Evolutionary conservation across 768 basidiomycete species (phyloP).

Genomic region (Dendrothele bispora): DNA sequence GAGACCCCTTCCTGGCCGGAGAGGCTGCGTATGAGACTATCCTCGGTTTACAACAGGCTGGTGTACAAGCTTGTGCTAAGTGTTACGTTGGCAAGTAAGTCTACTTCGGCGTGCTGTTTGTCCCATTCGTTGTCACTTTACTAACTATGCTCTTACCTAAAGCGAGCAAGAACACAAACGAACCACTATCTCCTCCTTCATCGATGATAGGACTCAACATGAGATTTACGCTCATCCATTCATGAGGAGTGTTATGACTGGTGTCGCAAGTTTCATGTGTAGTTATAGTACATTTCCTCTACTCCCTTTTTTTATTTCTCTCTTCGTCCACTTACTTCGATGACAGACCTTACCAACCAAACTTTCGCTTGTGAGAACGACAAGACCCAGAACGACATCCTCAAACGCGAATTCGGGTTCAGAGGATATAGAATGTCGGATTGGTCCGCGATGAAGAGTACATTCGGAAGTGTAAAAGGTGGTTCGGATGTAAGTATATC

Average conservation of each 20-base stretch:
- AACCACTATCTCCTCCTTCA: slow-evolving; percentile 37
- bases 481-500: slow-evolving; percentile 57
- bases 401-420: slow-evolving; percentile 69
- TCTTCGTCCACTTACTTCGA: slow-evolving; percentile 10
- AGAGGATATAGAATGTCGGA: slow-evolving; percentile 57
- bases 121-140: neutral
- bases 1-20: slow-evolving; percentile 54
- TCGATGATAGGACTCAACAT: slow-evolving; percentile 49
- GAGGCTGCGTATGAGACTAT: slow-evolving; percentile 57
- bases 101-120: neutral
- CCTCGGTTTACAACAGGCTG: slow-evolving; percentile 49
- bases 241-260: slow-evolving; percentile 60
- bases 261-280: slow-evolving; percentile 68
- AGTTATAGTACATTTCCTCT: slow-evolving; percentile 39
- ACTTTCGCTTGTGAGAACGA: slow-evolving; percentile 67
- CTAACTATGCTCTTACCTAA: slow-evolving; percentile 43
- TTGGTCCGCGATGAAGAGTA: slow-evolving; percentile 67
- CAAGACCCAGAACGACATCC: slow-evolving; percentile 55
- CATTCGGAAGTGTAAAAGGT: slow-evolving; percentile 51
- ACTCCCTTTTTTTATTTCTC: neutral
- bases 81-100: too few species aligned
- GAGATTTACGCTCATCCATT: slow-evolving; percentile 60
- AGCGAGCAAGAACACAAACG: slow-evolving; percentile 53
- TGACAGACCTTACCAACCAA: slow-evolving; percentile 41
- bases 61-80: slow-evolving; percentile 39